These are phyloP conservation scores for Tulasnella calospora DNA, from an alignment of 768 basidiomycete species.

Conservation along the genomic window DNA sequence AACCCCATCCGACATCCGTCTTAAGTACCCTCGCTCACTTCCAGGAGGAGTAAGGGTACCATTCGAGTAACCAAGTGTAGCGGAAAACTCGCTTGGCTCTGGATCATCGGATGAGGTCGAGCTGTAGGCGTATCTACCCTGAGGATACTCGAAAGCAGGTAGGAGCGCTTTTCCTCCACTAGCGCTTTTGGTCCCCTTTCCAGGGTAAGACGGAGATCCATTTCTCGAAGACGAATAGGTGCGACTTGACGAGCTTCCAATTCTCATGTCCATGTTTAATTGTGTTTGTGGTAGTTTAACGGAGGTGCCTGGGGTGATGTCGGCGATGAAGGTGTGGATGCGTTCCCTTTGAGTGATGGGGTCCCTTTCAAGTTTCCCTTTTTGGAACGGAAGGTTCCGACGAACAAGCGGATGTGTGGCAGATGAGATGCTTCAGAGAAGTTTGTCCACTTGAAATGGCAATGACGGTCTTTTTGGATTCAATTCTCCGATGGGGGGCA, in stretches of 20 bases:
- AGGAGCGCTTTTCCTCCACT: not conserved
- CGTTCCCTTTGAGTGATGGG: not conserved
- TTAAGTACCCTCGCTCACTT: slow-evolving; percentile 7
- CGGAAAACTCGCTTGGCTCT: not conserved
- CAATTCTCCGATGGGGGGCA: not conserved
- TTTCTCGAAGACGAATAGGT: slow-evolving; percentile 5
- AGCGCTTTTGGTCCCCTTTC: not conserved
- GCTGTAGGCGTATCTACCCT: not conserved
- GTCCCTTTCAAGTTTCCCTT: not conserved
- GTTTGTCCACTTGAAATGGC: not conserved
- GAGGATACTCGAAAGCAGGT: not conserved
- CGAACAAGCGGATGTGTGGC: slow-evolving; percentile 4
- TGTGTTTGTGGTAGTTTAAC: not conserved
- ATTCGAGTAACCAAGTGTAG: slow-evolving; percentile 7
- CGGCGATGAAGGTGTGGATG: slow-evolving; percentile 9
- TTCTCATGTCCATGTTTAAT: slow-evolving; percentile 6
- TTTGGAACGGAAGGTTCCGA: not conserved
- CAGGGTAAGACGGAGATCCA: not conserved
- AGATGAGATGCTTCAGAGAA: not conserved
- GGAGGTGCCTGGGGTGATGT: slow-evolving; percentile 4
- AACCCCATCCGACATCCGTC: not conserved
- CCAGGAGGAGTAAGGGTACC: slow-evolving; percentile 5
- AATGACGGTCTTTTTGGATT: not conserved
- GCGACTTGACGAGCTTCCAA: not conserved
- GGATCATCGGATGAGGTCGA: not conserved